phyloP scores from a whole-genome alignment of 2,329 filamentous ascomycete species.

The Aureobasidium sp. region DNA sequence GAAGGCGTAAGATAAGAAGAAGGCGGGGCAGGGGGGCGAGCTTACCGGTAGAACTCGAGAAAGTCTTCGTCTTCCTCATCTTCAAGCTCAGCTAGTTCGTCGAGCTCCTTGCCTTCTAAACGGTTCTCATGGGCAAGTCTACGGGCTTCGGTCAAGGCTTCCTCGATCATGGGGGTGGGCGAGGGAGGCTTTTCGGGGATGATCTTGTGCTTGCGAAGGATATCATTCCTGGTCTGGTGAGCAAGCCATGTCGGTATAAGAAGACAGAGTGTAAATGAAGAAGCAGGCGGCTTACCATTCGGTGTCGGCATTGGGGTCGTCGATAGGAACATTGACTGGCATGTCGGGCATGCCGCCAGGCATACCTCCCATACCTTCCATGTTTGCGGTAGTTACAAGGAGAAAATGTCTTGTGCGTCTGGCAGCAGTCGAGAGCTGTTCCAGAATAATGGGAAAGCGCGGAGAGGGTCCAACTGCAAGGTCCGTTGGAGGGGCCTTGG shows the following conservation, averaged over 20 bases:
- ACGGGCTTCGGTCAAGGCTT: slow-evolving; percentile 78
- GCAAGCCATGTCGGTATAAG: not conserved
- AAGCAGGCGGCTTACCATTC: slow-evolving; percentile 60
- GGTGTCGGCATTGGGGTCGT: slow-evolving; percentile 93
- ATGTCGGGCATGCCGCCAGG: slow-evolving; percentile 31
- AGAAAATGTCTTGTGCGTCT: too few relatives aligned
- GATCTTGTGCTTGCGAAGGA: slow-evolving; percentile 89
- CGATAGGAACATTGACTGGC: slow-evolving; percentile 71
- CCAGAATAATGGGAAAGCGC: not conserved
- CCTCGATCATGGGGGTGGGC: slow-evolving; percentile 90
- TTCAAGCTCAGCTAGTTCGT: slow-evolving; percentile 87
- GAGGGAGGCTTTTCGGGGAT: slow-evolving; percentile 98
- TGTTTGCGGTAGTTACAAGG: not conserved
- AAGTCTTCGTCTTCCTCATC: slow-evolving; percentile 94
- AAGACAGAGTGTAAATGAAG: not conserved
- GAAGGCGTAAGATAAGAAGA: not conserved
- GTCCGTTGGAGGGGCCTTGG: not conserved
- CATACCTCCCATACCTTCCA: slow-evolving; percentile 8
- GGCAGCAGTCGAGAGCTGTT: not conserved
- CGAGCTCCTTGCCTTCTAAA: slow-evolving; percentile 86
- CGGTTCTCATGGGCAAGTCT: slow-evolving; percentile 83
- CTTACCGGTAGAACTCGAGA: slow-evolving; percentile 67
- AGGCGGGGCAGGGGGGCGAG: slow-evolving; percentile 20
- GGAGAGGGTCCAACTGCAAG: not conserved
- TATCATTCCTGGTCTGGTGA: slow-evolving; percentile 70